Conservation (phyloP, 2,329 filamentous ascomycete species). For the Venturia oleaginea region DNA sequence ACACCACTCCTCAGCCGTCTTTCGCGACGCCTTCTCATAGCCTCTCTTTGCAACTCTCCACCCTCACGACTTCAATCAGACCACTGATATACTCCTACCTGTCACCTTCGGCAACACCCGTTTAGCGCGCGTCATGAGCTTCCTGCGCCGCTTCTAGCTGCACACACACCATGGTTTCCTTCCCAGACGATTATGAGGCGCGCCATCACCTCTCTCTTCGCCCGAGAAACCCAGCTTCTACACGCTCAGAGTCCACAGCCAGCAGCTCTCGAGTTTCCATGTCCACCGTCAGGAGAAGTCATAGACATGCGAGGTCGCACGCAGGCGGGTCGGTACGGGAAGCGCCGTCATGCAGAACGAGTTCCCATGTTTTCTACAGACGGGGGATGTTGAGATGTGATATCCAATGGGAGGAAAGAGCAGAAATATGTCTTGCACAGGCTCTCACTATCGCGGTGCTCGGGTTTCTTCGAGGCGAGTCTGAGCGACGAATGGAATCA, state of each 20-base stretch:
- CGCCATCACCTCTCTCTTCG: slow-evolving; percentile 24
- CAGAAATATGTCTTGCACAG: slow-evolving; percentile 81
- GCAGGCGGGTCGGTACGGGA: slow-evolving; percentile 46
- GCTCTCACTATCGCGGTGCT: slow-evolving; percentile 80
- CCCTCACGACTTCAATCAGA: neutral
- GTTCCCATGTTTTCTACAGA: slow-evolving; percentile 83
- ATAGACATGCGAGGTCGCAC: slow-evolving; percentile 53
- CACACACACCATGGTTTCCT: neutral
- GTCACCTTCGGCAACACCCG: neutral
- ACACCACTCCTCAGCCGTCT: neutral
- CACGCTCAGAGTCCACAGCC: slow-evolving; percentile 18
- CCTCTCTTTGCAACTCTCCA: neutral
- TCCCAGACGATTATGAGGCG: neutral
- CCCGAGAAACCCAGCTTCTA: slow-evolving; percentile 57
- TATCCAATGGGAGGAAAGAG: slow-evolving; percentile 60
- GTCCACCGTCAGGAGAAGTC: slow-evolving; percentile 11
- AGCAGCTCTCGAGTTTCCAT: slow-evolving; percentile 13
- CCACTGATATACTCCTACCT: neutral
- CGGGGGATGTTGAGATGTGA: slow-evolving; percentile 81
- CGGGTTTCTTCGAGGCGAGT: slow-evolving; percentile 85
- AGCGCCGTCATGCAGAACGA: slow-evolving; percentile 72
- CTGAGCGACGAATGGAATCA: slow-evolving; percentile 69
- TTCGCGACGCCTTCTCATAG: neutral
- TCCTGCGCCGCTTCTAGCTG: neutral
- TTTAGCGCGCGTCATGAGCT: slow-evolving; percentile 3